Evolutionary conservation across 495 filamentous ascomycete species (phyloP).

Genomic region (Annulohypoxylon maeteangense): DNA sequence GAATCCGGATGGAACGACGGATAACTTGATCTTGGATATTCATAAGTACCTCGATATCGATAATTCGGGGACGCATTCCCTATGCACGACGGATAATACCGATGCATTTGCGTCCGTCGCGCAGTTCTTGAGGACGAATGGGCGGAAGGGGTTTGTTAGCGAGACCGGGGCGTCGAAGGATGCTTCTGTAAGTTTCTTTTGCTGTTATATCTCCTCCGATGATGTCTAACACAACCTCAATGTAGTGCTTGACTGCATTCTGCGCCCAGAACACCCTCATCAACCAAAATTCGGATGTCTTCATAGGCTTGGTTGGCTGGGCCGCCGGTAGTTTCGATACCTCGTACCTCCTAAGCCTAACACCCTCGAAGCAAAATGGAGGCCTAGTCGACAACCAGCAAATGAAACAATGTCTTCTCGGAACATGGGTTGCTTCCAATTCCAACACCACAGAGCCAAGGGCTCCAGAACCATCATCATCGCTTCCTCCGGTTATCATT

Average conservation of each 20-base stretch:
- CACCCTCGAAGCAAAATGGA: conserved; percentile 54
- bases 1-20: conserved; percentile 64
- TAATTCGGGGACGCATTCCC: conserved; percentile 62
- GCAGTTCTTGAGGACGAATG: conserved; percentile 59
- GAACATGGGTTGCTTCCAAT: conserved; percentile 43
- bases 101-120: conserved; percentile 60
- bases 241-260: conserved; percentile 55
- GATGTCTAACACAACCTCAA: conserved; percentile 1
- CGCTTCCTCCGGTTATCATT: not conserved
- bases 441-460: conserved; percentile 12
- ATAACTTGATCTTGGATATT: conserved; percentile 66
- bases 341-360: conserved; percentile 58
- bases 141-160: conserved; percentile 61
- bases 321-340: conserved; percentile 60
- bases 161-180: conserved; percentile 63
- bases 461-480: conserved; percentile 11
- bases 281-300: conserved; percentile 63
- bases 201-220: not conserved
- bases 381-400: conserved; percentile 54
- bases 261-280: conserved; percentile 60
- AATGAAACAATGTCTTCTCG: conserved; percentile 53
- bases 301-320: conserved; percentile 62
- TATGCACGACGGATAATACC: conserved; percentile 65
- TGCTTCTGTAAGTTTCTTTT: conserved; percentile 43
- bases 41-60: conserved; percentile 67